Conservation (phyloP, 2,329 filamentous ascomycete species). For the Colletotrichum somersetense region DNA sequence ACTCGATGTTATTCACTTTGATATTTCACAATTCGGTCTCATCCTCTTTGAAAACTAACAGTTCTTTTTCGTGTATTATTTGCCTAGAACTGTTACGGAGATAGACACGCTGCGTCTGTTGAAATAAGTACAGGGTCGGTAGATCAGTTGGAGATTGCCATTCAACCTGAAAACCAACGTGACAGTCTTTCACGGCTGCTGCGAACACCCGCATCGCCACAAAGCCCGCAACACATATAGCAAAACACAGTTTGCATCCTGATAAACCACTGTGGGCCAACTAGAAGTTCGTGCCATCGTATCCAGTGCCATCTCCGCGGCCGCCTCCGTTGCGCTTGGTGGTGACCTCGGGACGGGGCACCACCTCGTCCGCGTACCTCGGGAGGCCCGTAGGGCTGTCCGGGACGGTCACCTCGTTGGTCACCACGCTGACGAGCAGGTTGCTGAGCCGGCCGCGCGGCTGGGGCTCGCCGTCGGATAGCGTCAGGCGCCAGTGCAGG, state of each 20-base stretch:
- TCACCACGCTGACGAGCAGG: conserved; percentile 32
- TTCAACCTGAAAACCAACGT: neutral
- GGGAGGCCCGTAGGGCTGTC: conserved; percentile 18
- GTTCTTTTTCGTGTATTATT: neutral
- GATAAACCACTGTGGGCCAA: neutral
- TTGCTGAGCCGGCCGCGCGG: conserved; percentile 13
- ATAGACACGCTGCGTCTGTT: neutral
- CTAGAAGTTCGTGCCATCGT: conserved; percentile 11
- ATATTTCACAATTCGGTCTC: neutral
- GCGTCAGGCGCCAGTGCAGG: conserved; percentile 46
- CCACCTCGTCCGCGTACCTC: conserved; percentile 19
- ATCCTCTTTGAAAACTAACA: neutral
- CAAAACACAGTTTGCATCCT: too few relatives aligned
- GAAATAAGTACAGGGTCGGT: neutral
- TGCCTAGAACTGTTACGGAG: neutral
- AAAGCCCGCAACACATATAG: neutral
- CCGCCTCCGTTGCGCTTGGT: conserved; percentile 30
- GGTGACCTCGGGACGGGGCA: conserved; percentile 17
- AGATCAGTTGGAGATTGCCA: too few relatives aligned
- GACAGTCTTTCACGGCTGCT: neutral
- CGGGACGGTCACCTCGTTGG: conserved; percentile 31
- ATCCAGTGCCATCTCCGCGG: conserved; percentile 30
- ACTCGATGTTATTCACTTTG: neutral
- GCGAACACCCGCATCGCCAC: neutral
- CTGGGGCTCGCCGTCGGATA: conserved; percentile 44